These are phyloP conservation scores for Scheffersomyces illinoinensis DNA, from an alignment of 1,139 yeast species.

Conservation along the genomic window DNA sequence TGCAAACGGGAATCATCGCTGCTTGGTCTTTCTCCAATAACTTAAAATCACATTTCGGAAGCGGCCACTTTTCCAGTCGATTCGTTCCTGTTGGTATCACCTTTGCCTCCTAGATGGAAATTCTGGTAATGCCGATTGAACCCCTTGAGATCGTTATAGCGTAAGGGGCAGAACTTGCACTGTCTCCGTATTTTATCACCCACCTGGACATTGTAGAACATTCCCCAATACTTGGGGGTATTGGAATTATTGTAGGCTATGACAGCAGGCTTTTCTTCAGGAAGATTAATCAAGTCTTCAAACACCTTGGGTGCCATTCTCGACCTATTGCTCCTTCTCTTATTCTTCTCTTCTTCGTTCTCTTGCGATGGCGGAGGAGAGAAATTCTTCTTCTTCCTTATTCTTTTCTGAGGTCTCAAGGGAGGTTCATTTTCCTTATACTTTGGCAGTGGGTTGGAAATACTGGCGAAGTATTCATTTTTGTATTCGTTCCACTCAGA, in stretches of 20 bases:
- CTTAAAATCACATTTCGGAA: too few species aligned
- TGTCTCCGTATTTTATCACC: neutral
- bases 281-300: neutral
- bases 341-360: neutral
- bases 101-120: neutral
- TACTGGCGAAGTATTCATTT: neutral
- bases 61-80: neutral
- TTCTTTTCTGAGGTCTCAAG: neutral
- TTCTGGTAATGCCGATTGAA: constrained; percentile 3
- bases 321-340: neutral
- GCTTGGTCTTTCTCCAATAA: neutral
- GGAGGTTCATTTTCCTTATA: neutral
- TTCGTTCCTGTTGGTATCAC: neutral
- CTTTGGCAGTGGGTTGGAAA: neutral
- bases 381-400: neutral
- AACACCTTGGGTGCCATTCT: neutral
- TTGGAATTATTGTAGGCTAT: constrained; percentile 2
- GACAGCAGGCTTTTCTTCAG: neutral
- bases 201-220: constrained; percentile 1
- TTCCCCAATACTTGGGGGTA: constrained; percentile 2
- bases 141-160: constrained; percentile 2
- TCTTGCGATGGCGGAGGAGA: neutral
- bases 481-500: neutral
- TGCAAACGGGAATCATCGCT: too few species aligned
- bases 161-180: neutral